Evolutionary conservation across 2,329 filamentous ascomycete genomes (phyloP).

Genomic region (Cercospora citrullina): DNA sequence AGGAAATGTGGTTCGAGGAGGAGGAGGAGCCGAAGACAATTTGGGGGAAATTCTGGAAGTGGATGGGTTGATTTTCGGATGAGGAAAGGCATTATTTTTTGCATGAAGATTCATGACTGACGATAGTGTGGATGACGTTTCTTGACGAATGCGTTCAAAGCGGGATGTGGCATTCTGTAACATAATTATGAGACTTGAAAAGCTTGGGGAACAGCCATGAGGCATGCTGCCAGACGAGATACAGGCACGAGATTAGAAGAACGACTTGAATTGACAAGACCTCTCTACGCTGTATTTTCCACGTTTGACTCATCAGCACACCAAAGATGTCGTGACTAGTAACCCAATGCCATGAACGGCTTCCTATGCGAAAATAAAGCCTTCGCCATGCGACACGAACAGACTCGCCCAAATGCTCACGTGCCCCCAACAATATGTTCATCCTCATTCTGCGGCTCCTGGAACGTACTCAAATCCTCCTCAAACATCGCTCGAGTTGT

Average conservation of each 20-base stretch:
- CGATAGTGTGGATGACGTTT: not conserved
- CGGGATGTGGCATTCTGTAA: not conserved
- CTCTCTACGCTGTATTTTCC: not conserved
- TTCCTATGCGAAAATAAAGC: not conserved
- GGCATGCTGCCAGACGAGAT: not conserved
- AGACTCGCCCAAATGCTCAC: not conserved
- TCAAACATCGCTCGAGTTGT: not conserved
- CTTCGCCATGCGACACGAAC: not conserved
- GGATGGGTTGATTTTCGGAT: conserved; percentile 23
- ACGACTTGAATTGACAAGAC: not conserved
- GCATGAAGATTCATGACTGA: not conserved
- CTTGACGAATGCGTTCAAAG: not conserved
- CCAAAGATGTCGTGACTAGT: not conserved
- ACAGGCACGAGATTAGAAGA: not conserved
- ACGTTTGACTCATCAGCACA: not conserved
- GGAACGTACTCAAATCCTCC: not conserved
- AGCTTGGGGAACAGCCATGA: not conserved
- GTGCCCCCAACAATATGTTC: not conserved
- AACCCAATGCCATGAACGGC: not conserved
- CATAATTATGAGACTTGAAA: not conserved
- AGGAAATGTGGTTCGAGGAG: conserved; percentile 39
- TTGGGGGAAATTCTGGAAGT: conserved; percentile 39
- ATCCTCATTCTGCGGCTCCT: not conserved
- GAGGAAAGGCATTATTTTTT: not conserved
- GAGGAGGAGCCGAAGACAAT: conserved; percentile 36